Percentiles rank a stretch among this genome's conserved stretches.
These are phyloP conservation scores for Pythium sukuiense DNA, from an alignment of 352 stramenopile species.

Conservation along the genomic window DNA sequence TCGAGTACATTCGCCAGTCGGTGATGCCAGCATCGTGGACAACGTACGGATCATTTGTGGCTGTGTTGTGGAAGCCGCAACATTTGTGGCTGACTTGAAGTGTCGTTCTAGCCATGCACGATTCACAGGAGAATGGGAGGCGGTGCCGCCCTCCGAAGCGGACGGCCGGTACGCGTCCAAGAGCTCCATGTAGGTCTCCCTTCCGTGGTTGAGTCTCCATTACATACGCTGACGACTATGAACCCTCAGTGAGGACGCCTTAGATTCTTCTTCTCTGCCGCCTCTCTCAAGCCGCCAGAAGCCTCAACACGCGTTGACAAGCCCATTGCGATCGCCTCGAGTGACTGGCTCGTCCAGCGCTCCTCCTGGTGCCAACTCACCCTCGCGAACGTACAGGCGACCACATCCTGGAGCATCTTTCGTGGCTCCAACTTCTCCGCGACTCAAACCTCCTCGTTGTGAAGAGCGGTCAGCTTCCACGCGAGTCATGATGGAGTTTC, in stretches of 20 bases:
- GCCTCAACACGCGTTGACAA: background rate
- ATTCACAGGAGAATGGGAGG: conserved; percentile 48
- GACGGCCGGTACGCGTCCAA: conserved; percentile 23
- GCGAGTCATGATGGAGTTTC: background rate
- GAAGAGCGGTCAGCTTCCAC: conserved; percentile 29
- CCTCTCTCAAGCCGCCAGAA: conserved; percentile 13
- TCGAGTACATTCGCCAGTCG: conserved; percentile 79
- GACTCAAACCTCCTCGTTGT: conserved; percentile 23
- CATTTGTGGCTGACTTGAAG: background rate
- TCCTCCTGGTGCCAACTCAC: conserved; percentile 1
- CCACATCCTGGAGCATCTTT: conserved; percentile 14
- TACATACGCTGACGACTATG: background rate
- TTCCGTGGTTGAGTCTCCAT: background rate
- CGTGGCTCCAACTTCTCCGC: conserved; percentile 18
- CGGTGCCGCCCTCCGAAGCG: conserved; percentile 23
- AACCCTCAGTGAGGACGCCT: conserved; percentile 9
- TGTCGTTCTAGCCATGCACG: conserved; percentile 27
- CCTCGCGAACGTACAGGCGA: background rate
- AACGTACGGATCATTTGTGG: conserved; percentile 32
- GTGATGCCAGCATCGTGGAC: conserved; percentile 64
- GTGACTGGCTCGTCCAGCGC: background rate
- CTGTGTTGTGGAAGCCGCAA: background rate
- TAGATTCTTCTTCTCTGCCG: conserved; percentile 14
- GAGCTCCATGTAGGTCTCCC: conserved; percentile 4
- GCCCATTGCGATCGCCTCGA: conserved; percentile 9